phyloP scores from a whole-genome alignment of 2,329 filamentous ascomycete species.

The Fragosphaeria purpurea region DNA sequence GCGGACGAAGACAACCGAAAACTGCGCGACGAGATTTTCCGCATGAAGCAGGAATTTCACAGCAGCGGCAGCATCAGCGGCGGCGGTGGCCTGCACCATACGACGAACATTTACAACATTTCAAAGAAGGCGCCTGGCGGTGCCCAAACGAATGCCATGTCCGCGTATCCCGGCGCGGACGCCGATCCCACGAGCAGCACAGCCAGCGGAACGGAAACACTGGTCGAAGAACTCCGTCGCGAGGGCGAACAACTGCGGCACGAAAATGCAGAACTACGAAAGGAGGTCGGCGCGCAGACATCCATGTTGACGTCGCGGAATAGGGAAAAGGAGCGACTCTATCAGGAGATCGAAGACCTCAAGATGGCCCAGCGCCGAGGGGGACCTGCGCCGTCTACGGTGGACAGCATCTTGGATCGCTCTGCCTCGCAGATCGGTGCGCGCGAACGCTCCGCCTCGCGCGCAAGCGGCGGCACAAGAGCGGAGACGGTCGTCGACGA shows the following conservation, averaged over 20 bases:
- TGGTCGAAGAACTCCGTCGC: conserved; percentile 64
- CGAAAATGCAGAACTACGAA: conserved; percentile 84
- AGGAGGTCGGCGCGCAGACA: conserved; percentile 89
- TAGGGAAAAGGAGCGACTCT: conserved; percentile 85
- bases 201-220: conserved; percentile 51
- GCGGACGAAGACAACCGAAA: conserved; percentile 79
- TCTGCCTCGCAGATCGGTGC: conserved; percentile 72
- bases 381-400: conserved; percentile 46
- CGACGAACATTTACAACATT: conserved; percentile 58
- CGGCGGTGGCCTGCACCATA: conserved; percentile 38
- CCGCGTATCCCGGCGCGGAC: conserved; percentile 27
- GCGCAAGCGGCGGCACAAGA: conserved; percentile 58
- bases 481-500: conserved; percentile 54
- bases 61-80: conserved; percentile 15
- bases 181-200: conserved; percentile 35
- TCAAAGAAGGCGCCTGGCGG: conserved; percentile 42
- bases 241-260: conserved; percentile 70
- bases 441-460: conserved; percentile 62
- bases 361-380: conserved; percentile 77
- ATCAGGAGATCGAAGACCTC: conserved; percentile 94
- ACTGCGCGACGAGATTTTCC: conserved; percentile 74
- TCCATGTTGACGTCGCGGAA: conserved; percentile 96
- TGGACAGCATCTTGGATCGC: conserved; percentile 89
- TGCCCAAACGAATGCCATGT: conserved; percentile 40
- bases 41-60: conserved; percentile 52